Percentiles rank a stretch among this genome's conserved stretches.
Evolutionary conservation across 306 rosid species (phyloP).

Genomic region (Neltuma alba): DNA sequence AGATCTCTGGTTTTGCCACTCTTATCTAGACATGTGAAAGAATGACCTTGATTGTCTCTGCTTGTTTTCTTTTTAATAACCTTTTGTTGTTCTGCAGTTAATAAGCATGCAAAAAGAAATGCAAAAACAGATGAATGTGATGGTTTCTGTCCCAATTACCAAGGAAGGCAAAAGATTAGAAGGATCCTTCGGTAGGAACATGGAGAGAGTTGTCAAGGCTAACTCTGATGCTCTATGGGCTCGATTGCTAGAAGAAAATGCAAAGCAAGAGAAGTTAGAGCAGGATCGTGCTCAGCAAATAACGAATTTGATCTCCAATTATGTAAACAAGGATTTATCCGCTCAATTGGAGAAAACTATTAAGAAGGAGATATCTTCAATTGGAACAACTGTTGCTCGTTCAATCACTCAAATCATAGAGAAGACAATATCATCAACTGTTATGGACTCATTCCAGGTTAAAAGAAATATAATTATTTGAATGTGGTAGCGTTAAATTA

Average conservation of each 20-base stretch:
- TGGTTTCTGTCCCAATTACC: constrained; percentile 58
- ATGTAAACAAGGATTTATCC: constrained; percentile 57
- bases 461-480: constrained; percentile 28
- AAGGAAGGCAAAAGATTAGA: constrained; percentile 75
- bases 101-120: constrained; percentile 66
- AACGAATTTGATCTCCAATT: constrained; percentile 61
- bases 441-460: constrained; percentile 73
- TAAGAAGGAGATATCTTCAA: constrained; percentile 67
- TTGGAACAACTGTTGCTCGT: constrained; percentile 62
- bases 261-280: constrained; percentile 68
- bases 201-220: constrained; percentile 69
- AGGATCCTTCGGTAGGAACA: constrained; percentile 60
- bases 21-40: constrained; percentile 12
- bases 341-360: constrained; percentile 59
- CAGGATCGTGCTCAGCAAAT: constrained; percentile 61
- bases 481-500: constrained; percentile 21
- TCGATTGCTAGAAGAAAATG: constrained; percentile 66
- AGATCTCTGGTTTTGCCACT: constrained; percentile 17
- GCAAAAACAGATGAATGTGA: constrained; percentile 69
- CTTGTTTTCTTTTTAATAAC: constrained; percentile 1
- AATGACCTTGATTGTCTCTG: constrained; percentile 21
- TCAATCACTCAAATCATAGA: constrained; percentile 57
- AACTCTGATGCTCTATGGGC: constrained; percentile 69
- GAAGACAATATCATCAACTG: constrained; percentile 52
- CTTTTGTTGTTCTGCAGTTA: constrained; percentile 49